Evolutionary conservation across 805 yeast species (phyloP).

Genomic region (Blastobotrys robertii): DNA sequence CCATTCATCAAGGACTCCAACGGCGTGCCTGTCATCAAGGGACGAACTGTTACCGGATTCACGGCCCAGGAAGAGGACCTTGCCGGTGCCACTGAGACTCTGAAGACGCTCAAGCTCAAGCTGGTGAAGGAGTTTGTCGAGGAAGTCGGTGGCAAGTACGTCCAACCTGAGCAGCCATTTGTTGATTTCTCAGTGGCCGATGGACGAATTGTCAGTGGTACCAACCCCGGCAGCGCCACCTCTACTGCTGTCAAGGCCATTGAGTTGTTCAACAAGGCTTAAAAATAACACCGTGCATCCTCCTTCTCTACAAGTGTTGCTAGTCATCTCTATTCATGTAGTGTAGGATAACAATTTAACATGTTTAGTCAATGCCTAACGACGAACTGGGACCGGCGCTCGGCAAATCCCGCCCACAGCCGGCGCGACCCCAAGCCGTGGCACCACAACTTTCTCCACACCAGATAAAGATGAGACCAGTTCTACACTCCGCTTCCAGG

Average conservation of each 20-base stretch:
- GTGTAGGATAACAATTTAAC: no score
- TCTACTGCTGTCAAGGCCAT: constrained; percentile 1
- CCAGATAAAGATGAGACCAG: no score
- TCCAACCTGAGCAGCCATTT: constrained; percentile 42
- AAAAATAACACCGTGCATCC: no score
- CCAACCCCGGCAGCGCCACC: constrained; percentile 40
- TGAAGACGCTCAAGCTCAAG: constrained; percentile 24
- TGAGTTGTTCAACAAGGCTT: no score
- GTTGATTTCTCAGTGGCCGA: constrained; percentile 43
- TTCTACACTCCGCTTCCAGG: not conserved
- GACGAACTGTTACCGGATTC: constrained; percentile 52
- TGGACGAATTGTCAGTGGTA: constrained; percentile 55
- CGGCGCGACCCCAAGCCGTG: no score
- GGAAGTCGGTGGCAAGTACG: constrained; percentile 35
- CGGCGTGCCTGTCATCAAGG: constrained; percentile 39
- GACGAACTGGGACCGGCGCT: no score
- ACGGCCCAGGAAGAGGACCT: constrained; percentile 43
- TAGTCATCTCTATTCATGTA: no score
- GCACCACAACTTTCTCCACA: no score
- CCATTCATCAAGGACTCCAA: constrained; percentile 35
- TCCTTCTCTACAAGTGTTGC: no score
- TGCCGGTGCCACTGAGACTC: constrained; percentile 22
- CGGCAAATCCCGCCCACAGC: no score
- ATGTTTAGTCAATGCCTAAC: no score
- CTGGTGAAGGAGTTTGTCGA: constrained; percentile 33